Percentiles rank a stretch among this genome's conserved stretches.
Evolutionary conservation across 2,329 filamentous ascomycete genomes (phyloP).

Genomic region (Huntiella omanensis): DNA sequence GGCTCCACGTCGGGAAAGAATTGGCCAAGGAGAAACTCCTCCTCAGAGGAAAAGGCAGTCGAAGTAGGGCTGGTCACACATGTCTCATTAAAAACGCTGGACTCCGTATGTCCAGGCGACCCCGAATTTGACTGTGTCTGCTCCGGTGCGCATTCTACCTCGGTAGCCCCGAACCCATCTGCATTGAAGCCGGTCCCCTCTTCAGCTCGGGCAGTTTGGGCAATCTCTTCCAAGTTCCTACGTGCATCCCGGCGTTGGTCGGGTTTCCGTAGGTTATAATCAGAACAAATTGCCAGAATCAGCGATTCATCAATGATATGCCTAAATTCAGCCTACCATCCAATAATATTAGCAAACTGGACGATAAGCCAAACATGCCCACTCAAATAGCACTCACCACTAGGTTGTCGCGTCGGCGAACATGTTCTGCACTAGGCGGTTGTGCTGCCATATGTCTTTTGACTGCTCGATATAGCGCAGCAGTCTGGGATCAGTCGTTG

Average conservation of each 20-base stretch:
- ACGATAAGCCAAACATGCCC: neutral
- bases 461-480: no score
- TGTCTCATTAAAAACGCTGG: no score
- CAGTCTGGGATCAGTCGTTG: no score
- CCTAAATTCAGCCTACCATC: constrained; percentile 47
- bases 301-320: constrained; percentile 57
- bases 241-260: constrained; percentile 34
- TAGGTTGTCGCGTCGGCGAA: neutral
- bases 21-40: constrained; percentile 4
- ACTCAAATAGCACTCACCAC: neutral
- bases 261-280: constrained; percentile 45
- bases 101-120: no score
- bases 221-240: constrained; percentile 44
- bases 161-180: constrained; percentile 29
- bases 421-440: neutral
- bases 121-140: no score
- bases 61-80: constrained; percentile 3
- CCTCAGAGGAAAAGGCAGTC: constrained; percentile 1
- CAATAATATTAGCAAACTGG: neutral
- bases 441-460: no score
- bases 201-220: constrained; percentile 42
- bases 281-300: constrained; percentile 54
- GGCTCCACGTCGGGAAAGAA: constrained; percentile 6
- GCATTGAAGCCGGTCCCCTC: constrained; percentile 64
- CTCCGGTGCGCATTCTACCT: constrained; percentile 2